phyloP scores from a whole-genome alignment of 345 rosid genomes.

The Draba incana region DNA sequence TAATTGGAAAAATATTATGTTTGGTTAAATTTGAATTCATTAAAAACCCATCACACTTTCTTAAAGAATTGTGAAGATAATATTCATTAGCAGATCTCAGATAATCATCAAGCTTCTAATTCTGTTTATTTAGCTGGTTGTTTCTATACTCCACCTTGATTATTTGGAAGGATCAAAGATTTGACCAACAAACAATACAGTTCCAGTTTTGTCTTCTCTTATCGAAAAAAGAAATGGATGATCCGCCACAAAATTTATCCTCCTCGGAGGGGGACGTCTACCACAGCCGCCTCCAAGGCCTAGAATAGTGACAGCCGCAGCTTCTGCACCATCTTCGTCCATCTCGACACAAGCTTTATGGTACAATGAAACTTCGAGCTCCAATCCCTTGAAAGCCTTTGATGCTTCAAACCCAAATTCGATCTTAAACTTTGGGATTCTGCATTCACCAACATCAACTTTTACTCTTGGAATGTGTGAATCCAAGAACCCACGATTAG shows the following conservation, averaged over 20 bases:
- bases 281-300: not conserved
- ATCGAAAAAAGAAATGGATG: slow-evolving; percentile 21
- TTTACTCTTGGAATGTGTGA: not conserved
- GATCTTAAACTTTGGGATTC: slow-evolving; percentile 29
- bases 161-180: slow-evolving; percentile 7
- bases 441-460: not conserved
- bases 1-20: no score
- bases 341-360: slow-evolving; percentile 14
- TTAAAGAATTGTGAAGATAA: no score
- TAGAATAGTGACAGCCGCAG: not conserved
- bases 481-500: slow-evolving; percentile 25
- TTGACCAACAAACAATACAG: slow-evolving; percentile 16
- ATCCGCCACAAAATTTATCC: slow-evolving; percentile 8
- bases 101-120: no score
- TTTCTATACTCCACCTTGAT: no score
- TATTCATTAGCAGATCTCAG: no score
- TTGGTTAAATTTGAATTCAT: no score
- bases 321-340: slow-evolving; percentile 10
- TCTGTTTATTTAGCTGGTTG: no score
- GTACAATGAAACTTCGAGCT: not conserved
- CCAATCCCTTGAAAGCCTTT: not conserved
- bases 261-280: not conserved
- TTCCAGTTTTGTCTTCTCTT: slow-evolving; percentile 13
- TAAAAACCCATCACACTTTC: no score
- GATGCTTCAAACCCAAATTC: slow-evolving; percentile 24